Evolutionary conservation across 2,329 filamentous ascomycete genomes (phyloP), one percentile per base, ranked within the genome.

Genomic region (Coniochaeta sp.): DNA sequence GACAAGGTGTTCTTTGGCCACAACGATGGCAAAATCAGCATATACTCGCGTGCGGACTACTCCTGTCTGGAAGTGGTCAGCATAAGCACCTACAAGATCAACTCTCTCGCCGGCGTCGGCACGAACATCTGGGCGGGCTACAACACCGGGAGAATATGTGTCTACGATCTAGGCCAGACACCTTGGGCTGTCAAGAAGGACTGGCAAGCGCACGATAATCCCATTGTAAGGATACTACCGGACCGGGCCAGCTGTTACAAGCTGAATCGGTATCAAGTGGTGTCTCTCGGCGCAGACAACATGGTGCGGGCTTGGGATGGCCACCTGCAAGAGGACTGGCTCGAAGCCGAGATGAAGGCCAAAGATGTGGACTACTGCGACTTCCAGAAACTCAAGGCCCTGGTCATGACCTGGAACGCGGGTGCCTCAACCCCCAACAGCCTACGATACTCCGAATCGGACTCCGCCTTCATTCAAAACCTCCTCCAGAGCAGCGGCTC

Each of bases 401-500:
- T 90, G 32, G 82, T 96, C 24, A 79, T 97, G 74, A 96, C 91
- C 0, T 99, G 94, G 94, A 99, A 99, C 65, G 92, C 91, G 1
- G 94, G 94, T 1, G 94, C 94, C n/a, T 86, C 87, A 14, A 96
- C 94, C n/a, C 94, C 94, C 0, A 85, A 83, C 53, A 88, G 85
- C 61, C 73, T 97, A 30, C 81, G 87, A 51, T 82, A 88, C 56
- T 82, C 82, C 1, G 78, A 82, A 27, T 72, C 80, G 50, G 89
- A 95, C 61, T 80, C 81, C 10, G 76, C 78, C 40, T 97, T 97
- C 66, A 87, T 97, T 62, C 83, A 84, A 57, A 83, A 92, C 52
- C 78, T 95, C 14, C 75, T 99, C 24, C 81, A 85, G 57, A 81
- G 80, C n/a, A 85, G 87, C 55, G 80, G 86, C 33, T 83, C 87